Conservation (phyloP, 768 basidiomycete genomes). For the Termitomyces sp. region DNA sequence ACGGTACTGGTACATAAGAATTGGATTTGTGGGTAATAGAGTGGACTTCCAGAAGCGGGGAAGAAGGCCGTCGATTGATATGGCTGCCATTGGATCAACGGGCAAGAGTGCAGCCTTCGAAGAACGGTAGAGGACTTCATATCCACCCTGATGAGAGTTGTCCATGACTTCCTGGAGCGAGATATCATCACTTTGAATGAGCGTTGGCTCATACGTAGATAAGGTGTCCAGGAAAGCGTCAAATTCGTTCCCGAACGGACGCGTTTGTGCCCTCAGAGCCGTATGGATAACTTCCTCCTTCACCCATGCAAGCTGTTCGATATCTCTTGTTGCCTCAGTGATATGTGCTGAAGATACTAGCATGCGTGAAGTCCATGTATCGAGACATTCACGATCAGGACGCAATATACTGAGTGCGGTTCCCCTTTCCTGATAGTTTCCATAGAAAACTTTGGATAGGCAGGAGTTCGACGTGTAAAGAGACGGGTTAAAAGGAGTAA, state of each 20-base stretch:
- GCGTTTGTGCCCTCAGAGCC: slow-evolving; percentile 27
- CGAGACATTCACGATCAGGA: slow-evolving; percentile 34
- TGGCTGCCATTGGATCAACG: slow-evolving; percentile 32
- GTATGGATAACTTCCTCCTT: slow-evolving; percentile 48
- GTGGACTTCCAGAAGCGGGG: slow-evolving; percentile 72
- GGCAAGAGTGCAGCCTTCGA: slow-evolving; percentile 44
- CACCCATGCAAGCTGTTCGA: slow-evolving; percentile 53
- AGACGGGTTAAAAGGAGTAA: slow-evolving; percentile 24
- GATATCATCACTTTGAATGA: background rate
- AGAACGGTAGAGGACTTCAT: slow-evolving; percentile 38
- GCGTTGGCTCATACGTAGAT: slow-evolving; percentile 7
- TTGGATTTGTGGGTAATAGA: slow-evolving; percentile 46
- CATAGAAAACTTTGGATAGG: slow-evolving; percentile 45
- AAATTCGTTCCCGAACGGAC: slow-evolving; percentile 25
- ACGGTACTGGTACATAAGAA: slow-evolving; percentile 50
- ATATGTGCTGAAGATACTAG: slow-evolving; percentile 23
- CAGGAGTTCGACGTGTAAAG: slow-evolving; percentile 37
- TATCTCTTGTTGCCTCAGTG: slow-evolving; percentile 16
- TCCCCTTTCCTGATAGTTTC: slow-evolving; percentile 42
- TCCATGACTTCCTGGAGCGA: slow-evolving; percentile 16
- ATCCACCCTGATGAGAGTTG: slow-evolving; percentile 10
- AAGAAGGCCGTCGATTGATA: slow-evolving; percentile 52
- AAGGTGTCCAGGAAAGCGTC: slow-evolving; percentile 27
- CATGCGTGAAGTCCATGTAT: slow-evolving; percentile 20
- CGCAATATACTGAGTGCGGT: slow-evolving; percentile 40